Conservation (phyloP, 192 early-diverging fungal species). For the Gamsiella multidivaricata region DNA sequence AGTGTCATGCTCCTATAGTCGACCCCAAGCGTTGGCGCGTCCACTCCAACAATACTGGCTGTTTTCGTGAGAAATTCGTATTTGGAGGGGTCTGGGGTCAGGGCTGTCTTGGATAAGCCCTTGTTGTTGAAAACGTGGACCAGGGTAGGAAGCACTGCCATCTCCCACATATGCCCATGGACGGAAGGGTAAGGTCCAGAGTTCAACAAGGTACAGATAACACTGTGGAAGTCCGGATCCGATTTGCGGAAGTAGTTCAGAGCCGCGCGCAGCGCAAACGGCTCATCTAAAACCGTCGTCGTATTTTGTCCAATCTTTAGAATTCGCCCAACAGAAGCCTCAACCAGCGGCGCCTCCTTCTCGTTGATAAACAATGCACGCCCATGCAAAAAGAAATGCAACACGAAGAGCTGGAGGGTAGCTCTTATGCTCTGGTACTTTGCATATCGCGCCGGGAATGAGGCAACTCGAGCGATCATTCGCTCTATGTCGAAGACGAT, state of each 20-base stretch:
- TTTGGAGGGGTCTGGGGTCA: constrained; percentile 1
- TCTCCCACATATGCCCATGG: constrained; percentile 5
- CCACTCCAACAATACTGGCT: constrained; percentile 6
- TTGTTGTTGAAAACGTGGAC: constrained; percentile 15
- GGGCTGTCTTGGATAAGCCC: constrained; percentile 2
- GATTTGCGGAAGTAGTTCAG: constrained; percentile 12
- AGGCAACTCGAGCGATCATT: constrained; percentile 2
- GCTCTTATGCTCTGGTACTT: constrained; percentile 14
- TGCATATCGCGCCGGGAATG: constrained; percentile 4
- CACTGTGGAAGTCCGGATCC: constrained; percentile 23
- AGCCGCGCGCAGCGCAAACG: constrained; percentile 10
- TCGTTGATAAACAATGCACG: background rate
- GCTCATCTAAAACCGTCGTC: constrained; percentile 19
- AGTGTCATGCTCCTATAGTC: constrained; percentile 5
- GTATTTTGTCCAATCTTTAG: background rate
- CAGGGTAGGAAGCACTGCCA: constrained; percentile 15
- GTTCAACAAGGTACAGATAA: constrained; percentile 17
- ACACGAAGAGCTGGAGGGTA: constrained; percentile 11
- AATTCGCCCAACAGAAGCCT: constrained; percentile 31
- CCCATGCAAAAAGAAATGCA: constrained; percentile 8
- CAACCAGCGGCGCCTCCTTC: constrained; percentile 11
- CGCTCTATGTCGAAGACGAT: constrained; percentile 17
- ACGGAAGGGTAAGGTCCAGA: background rate
- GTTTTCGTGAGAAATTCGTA: background rate
- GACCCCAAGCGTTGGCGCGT: background rate